A percentile compares a stretch with the other conserved stretches of the same genome.
phyloP scores from a whole-genome alignment of 257 asterid species.

The Solanum corneliomulleri region DNA sequence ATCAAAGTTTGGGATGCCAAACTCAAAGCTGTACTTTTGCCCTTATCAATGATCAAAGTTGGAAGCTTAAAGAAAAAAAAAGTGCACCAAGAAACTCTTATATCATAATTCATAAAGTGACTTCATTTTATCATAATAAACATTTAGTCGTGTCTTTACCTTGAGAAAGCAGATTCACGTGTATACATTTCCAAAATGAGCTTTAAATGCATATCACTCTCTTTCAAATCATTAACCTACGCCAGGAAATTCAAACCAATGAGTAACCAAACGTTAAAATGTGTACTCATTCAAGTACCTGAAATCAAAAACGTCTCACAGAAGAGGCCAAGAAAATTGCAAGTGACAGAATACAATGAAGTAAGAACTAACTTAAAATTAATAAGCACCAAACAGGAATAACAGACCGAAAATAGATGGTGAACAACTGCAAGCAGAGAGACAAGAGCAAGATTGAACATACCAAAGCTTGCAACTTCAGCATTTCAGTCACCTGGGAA shows the following conservation, averaged over 20 bases:
- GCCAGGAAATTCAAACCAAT: conserved; percentile 11
- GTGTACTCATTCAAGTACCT: background rate
- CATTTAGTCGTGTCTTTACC: conserved; percentile 31
- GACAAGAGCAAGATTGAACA: conserved; percentile 4
- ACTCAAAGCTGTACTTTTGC: background rate
- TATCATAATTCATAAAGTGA: background rate
- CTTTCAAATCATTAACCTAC: conserved; percentile 71
- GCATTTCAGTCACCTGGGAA: conserved; percentile 59
- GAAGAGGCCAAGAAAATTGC: background rate
- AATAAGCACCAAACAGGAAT: background rate
- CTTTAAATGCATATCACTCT: conserved; percentile 47
- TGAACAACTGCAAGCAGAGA: background rate
- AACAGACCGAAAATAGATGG: background rate
- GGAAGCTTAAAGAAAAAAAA: background rate
- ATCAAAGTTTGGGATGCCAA: background rate
- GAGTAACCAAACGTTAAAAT: background rate
- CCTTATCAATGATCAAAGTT: background rate
- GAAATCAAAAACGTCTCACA: background rate
- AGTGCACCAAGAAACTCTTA: background rate
- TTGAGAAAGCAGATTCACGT: conserved; percentile 55
- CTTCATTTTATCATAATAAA: background rate
- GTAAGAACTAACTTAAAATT: background rate
- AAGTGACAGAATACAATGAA: background rate
- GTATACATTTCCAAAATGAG: conserved; percentile 64
- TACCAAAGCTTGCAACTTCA: conserved; percentile 66